Conservation (phyloP, 2,329 filamentous ascomycete species). For the Trichoderma sp. region DNA sequence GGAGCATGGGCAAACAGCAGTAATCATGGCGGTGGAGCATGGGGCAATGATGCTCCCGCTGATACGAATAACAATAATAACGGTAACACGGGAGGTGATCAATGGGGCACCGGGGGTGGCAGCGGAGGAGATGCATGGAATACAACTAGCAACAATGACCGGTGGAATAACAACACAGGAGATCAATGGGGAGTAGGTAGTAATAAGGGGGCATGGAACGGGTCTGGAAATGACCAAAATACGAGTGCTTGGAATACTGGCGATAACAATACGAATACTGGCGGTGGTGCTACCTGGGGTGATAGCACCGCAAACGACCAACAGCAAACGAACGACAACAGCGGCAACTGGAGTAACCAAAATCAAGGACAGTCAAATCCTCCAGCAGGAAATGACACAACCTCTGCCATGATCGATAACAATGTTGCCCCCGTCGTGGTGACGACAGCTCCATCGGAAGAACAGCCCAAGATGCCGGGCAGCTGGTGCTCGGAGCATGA, state of each 20-base stretch:
- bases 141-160: neutral
- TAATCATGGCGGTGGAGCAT: constrained; percentile 6
- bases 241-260: neutral
- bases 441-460: constrained; percentile 1
- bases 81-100: constrained; percentile 6
- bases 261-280: constrained; percentile 10
- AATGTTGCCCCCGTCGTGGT: constrained; percentile 7
- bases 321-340: constrained; percentile 5
- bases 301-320: neutral
- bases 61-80: constrained; percentile 5
- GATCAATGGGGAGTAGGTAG: constrained; percentile 3
- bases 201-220: constrained; percentile 18
- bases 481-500: constrained; percentile 33
- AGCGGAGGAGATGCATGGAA: constrained; percentile 5
- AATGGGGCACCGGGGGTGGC: neutral
- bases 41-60: constrained; percentile 5
- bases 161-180: constrained; percentile 1
- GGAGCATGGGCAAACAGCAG: constrained; percentile 23
- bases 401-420: constrained; percentile 10
- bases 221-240: constrained; percentile 3
- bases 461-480: constrained; percentile 39
- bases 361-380: neutral
- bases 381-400: neutral
- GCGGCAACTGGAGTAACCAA: constrained; percentile 28
- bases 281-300: constrained; percentile 11